phyloP scores from a whole-genome alignment of 2,329 filamentous ascomycete species.

The Arthrobotrys entomopaga region DNA sequence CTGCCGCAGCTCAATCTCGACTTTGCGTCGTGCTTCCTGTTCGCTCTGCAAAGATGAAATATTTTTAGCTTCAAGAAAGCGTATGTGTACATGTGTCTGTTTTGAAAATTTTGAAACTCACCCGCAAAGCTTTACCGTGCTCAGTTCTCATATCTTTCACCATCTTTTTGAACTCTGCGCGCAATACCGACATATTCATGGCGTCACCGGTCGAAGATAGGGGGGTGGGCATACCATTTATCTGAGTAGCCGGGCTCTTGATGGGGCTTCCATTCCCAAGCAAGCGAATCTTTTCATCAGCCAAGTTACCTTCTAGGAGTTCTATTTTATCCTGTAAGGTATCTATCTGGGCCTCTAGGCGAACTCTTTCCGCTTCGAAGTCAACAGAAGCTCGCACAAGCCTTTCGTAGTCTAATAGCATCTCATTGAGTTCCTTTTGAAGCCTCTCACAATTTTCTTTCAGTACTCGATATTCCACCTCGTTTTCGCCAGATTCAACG shows the following conservation, averaged over 20 bases:
- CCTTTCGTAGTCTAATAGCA: conserved; percentile 75
- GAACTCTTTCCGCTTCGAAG: conserved; percentile 76
- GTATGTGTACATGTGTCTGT: too few relatives aligned
- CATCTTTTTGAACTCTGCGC: conserved; percentile 83
- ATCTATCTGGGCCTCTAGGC: conserved; percentile 73
- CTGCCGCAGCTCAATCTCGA: conserved; percentile 72
- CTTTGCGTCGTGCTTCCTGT: conserved; percentile 74
- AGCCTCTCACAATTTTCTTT: conserved; percentile 68
- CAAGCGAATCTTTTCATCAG: conserved; percentile 74
- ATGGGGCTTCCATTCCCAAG: conserved; percentile 65
- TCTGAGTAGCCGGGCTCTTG: conserved; percentile 66
- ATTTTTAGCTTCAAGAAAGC: too few relatives aligned
- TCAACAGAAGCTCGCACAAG: conserved; percentile 76
- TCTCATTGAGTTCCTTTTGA: conserved; percentile 74
- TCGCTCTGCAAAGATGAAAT: conserved; percentile 67
- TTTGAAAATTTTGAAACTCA: conserved; percentile 63
- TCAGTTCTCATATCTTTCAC: conserved; percentile 77
- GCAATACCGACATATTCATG: conserved; percentile 75
- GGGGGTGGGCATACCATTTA: conserved; percentile 59
- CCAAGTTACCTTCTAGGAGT: conserved; percentile 71
- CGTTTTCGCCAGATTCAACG: conserved; percentile 45
- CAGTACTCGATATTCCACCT: conserved; percentile 59
- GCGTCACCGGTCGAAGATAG: conserved; percentile 64
- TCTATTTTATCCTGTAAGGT: conserved; percentile 73
- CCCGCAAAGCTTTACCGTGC: conserved; percentile 72